Evolutionary conservation across 2,329 filamentous ascomycete genomes (phyloP).

Genomic region (Sordariomycetes sp.): DNA sequence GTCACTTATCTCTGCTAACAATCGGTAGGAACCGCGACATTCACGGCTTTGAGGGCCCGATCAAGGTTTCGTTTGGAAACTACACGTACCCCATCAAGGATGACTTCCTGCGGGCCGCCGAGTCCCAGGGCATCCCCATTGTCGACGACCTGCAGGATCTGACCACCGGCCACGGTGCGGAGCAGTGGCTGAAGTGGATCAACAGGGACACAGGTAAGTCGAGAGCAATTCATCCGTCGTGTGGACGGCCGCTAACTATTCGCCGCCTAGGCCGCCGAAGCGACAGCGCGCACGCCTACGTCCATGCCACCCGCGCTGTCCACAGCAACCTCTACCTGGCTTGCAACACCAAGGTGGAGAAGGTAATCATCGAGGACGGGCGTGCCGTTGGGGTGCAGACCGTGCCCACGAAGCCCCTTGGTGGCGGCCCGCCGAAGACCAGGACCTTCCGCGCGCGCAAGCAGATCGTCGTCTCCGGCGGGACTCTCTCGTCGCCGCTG

Average conservation of each 20-base stretch:
- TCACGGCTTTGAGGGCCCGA: constrained; percentile 70
- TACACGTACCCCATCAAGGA: constrained; percentile 76
- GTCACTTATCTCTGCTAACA: not conserved
- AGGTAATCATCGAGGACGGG: constrained; percentile 63
- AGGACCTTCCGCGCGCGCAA: constrained; percentile 57
- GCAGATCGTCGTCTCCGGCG: constrained; percentile 63
- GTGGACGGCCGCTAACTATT: not conserved
- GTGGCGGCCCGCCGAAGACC: constrained; percentile 37
- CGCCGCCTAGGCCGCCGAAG: constrained; percentile 48
- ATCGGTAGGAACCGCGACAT: constrained; percentile 36
- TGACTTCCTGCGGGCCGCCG: constrained; percentile 63
- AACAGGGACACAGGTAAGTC: constrained; percentile 45
- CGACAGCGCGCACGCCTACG: constrained; percentile 67
- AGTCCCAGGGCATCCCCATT: constrained; percentile 61
- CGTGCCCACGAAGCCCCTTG: constrained; percentile 58
- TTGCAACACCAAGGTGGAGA: constrained; percentile 69
- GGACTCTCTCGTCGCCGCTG: constrained; percentile 62
- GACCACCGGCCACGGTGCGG: constrained; percentile 56
- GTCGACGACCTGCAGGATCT: constrained; percentile 72
- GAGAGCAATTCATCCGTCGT: not conserved
- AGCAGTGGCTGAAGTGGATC: constrained; percentile 83
- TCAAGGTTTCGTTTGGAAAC: constrained; percentile 74
- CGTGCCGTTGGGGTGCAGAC: constrained; percentile 62
- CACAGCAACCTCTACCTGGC: constrained; percentile 62
- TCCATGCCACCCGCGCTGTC: constrained; percentile 63